Evolutionary conservation across 2,329 filamentous ascomycete genomes (phyloP), one percentile per base, ranked within the genome.

Genomic region (Talaromyces sp.): DNA sequence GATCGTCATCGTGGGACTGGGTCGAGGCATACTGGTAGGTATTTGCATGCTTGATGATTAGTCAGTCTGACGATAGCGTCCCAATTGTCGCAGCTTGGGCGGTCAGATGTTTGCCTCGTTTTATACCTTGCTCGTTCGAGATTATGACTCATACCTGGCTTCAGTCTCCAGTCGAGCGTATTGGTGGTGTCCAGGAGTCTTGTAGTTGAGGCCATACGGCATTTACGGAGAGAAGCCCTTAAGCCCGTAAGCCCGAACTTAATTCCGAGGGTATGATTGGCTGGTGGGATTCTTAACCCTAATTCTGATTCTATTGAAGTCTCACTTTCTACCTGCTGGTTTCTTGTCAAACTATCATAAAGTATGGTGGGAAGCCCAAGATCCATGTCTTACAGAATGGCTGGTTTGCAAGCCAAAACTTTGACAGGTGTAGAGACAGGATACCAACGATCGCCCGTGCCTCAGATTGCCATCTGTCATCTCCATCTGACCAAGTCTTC

Each of bases 141-240:
- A n/a, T 5, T 38, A 27, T 61, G 59, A 61, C 31, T 61, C 59
- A 61, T 61, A 38, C 11, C 25, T 34, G 58, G 25, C n/a, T 47
- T 59, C 10, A 59, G 25, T 19, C 25, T 29, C 47, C 47, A 29
- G 22, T n/a, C 15, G 13, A 29, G 22, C 29, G 17, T 51, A 51
- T 27, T 34, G 25, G 17, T 13, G 51, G 25, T 29, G 25, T 53
- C 6, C 7, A 27, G 45, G 22, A n/a, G 7, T 45, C 38, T 49
- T 49, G 49, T 53, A 53, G 17, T n/a, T 22, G 53, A 36, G 3
- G 17, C 17, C 43, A 38, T 25, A 36, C 58, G 63, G 63, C 63
- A 61, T 65, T 65, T 45, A 65, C 63, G 63, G 63, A 65, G 34
- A 45, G 49, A 65, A 61, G 58, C 34, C n/a, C 47, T 65, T 65